Conservation (phyloP, 495 filamentous ascomycete species). For the Aspergillus egyptiacus region DNA sequence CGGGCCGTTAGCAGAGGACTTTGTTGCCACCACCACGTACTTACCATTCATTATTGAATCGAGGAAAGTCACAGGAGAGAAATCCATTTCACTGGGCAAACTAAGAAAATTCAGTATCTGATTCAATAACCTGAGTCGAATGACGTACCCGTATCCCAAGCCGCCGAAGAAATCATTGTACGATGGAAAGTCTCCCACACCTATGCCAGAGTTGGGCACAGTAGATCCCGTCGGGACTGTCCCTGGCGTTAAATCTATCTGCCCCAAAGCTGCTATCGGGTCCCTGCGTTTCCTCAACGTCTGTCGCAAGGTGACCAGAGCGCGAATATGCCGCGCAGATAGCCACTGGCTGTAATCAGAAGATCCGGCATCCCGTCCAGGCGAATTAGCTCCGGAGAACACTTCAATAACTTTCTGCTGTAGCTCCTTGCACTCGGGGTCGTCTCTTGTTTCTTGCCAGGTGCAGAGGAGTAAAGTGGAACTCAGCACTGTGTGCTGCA, state of each 20-base stretch:
- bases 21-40: not conserved
- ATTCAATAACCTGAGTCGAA: not conserved
- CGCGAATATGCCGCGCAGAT: slow-evolving; percentile 31
- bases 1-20: not conserved
- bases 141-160: slow-evolving; percentile 11
- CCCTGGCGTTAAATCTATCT: not conserved
- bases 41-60: slow-evolving; percentile 37
- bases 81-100: slow-evolving; percentile 14
- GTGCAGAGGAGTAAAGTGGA: slow-evolving; percentile 35
- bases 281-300: slow-evolving; percentile 10
- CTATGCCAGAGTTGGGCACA: not conserved
- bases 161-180: slow-evolving; percentile 5
- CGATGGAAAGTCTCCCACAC: not conserved
- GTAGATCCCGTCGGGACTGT: not conserved
- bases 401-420: slow-evolving; percentile 35
- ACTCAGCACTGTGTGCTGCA: slow-evolving; percentile 34
- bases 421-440: slow-evolving; percentile 27
- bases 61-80: slow-evolving; percentile 30
- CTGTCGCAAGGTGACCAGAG: slow-evolving; percentile 27
- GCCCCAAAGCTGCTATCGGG: not conserved
- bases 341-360: slow-evolving; percentile 28
- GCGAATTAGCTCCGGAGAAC: slow-evolving; percentile 23
- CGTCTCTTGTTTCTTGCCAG: slow-evolving; percentile 35
- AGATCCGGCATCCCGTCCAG: slow-evolving; percentile 10
- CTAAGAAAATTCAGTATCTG: not conserved